These are phyloP conservation scores for Boletales sp. DNA, from an alignment of 768 basidiomycete species.

Conservation along the genomic window DNA sequence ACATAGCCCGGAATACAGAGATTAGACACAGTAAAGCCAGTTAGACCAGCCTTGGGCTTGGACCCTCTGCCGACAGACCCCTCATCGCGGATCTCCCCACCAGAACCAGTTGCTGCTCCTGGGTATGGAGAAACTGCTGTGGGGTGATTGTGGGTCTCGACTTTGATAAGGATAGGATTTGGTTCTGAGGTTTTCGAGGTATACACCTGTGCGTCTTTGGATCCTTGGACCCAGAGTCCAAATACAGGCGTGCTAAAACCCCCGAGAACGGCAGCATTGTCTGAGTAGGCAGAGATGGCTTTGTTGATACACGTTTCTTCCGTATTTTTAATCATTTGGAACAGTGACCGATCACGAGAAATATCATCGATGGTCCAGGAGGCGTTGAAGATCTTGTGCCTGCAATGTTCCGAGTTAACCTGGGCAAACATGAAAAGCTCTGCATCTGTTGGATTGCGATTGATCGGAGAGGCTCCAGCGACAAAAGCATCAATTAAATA, in stretches of 20 bases:
- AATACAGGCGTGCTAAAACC: constrained; percentile 73
- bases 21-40: constrained; percentile 92
- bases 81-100: constrained; percentile 98
- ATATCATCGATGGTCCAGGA: constrained; percentile 86
- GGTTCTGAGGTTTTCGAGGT: constrained; percentile 52
- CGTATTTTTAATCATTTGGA: constrained; percentile 97
- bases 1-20: constrained; percentile 86
- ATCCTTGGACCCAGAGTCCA: constrained; percentile 39
- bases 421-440: constrained; percentile 99
- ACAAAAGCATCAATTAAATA: constrained; percentile 90
- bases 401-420: constrained; percentile 99
- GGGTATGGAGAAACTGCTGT: constrained; percentile 98
- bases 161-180: constrained; percentile 91
- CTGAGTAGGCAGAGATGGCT: constrained; percentile 95
- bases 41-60: constrained; percentile 91
- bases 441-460: constrained; percentile 90
- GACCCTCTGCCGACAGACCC: constrained; percentile 94
- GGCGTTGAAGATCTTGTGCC: constrained; percentile 99
- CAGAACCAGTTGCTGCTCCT: constrained; percentile 98
- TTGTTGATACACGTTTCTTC: constrained; percentile 71
- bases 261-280: constrained; percentile 93
- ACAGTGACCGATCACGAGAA: constrained; percentile 67
- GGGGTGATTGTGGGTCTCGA: constrained; percentile 99
- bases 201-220: constrained; percentile 45
- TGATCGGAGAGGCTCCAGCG: constrained; percentile 59